Base-by-base conservation (phyloP, 2,329 filamentous ascomycete genomes). In the Cryphonectria japonica region DNA sequence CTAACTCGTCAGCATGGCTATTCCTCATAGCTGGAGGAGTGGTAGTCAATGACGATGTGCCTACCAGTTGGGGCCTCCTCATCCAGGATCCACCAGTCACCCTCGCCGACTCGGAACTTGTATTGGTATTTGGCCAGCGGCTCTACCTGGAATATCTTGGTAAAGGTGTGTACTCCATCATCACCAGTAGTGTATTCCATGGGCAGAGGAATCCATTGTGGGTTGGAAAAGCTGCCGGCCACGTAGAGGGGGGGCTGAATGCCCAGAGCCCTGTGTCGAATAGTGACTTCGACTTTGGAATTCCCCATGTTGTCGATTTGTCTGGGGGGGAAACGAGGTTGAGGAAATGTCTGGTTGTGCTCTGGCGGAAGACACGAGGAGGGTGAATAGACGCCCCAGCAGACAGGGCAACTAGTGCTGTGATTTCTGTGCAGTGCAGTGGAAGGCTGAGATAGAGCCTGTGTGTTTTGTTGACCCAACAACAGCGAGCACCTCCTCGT, bases 1-100 rank as follows among this genome's bases (percentile, higher is more conserved):
- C 11, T 59, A 57, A 5, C 4, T 39, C 29, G n/a, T 71, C 52
- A 67, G 26, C 26, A 19, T 16, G 8, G 16, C 11, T 4, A 4
- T 11, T 32, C 5, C 16, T 34, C 19, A 62, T 11, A 3, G 34
- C 13, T 39, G 50, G 52, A 32, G 37, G 19, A 69, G 39, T 37
- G 19, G 59, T 41, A 39, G 26, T 13, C 26, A 29, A 41, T 63
- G 52, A 72, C 9, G 4, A 16, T 59, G 11, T 59, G 26, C 84
- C 74, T 83, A 92, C 91, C 85, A 69, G 84, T 89, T 19, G 88
- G 86, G 68, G 85, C 83, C 61, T 82, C 83, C 71, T 93, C 89
- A 75, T 94, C 88, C 62, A 93, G 79, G 34, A 89, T 83, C 91
- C 91, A 93, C 88, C 89, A 92, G 74, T 92, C 87, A 64, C 88